Base-by-base conservation (phyloP, 1,284 basidiomycete species). In the Cutaneotrichosporon cyanovorans region DNA sequence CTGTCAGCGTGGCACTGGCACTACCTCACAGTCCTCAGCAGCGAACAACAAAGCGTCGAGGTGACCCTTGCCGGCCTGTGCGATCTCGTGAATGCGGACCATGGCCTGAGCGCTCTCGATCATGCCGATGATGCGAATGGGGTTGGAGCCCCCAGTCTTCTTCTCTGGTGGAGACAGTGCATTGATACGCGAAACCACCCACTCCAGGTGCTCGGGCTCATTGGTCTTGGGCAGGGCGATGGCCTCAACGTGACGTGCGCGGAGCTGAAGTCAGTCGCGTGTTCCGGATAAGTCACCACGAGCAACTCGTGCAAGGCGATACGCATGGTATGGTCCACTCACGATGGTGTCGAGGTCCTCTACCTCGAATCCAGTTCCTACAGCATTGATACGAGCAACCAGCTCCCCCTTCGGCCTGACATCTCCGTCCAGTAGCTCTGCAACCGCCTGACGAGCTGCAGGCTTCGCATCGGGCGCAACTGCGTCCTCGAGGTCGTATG, bases 401-500 rank as follows among this genome's bases (percentile, higher is more conserved):
- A 85, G 75, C 33, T 81, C 77, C 10, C 76, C 72, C 9, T 46
- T 48, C 4, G 62, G 63, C 45, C 59, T 50, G 35, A 49, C 28
- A 15, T 60, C 55, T 56, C 60, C 28, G 52, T 74, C 65, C 3
- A 88, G 70, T 57, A 88, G 84, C 7, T 74, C 69, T 15, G 69
- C 64, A 3, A 90, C 72, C 18, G 80, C 74, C 2, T 65, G 61
- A 50, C 87, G 75, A 0, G 87, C 85, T 41, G 74, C 70, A 9
- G 65, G 63, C 68, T 89, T 90, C 60, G 83, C 80, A 2, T 72
- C 64, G 8, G 83, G 83, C 5, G 85, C 75, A 0, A 90, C 80
- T 48, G 84, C 85, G 64, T 90, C 87, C 63, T 90, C 87, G 16
- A 90, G 75, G 71, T 90, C 87, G 62, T 87, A 90, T n/a, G 87